Base-by-base conservation (phyloP, 2,329 filamentous ascomycete genomes). In the Alternaria ethzedia region DNA sequence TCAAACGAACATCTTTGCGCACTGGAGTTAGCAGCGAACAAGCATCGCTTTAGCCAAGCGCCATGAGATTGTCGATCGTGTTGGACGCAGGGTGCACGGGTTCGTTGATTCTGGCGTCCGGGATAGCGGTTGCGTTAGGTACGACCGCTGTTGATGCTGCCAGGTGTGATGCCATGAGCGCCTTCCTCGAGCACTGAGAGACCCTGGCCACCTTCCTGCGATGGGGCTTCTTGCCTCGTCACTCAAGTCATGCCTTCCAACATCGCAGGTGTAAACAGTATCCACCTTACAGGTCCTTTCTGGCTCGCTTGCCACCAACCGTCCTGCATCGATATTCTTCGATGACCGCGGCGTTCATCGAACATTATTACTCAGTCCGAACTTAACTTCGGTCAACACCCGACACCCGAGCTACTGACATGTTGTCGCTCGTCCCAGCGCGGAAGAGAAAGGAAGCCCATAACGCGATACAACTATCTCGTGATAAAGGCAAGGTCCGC, bases 401-500 rank as follows among this genome's bases (percentile, higher is more conserved):
- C n/a, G 5, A 30, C 36, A 25, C 23, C 50, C 20, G 23, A 54
- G 25, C 43, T 47, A 44, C 57, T 63, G 68, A 57, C 23, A 79
- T 80, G 75, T 70, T 78, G 65, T 71, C 78, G 54, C 67, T 79
- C 43, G 71, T 75, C 61, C 63, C 67, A 21, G 57, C 65, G 23
- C 72, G 72, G 50, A 80, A 80, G 60, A 70, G 77, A 49, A 80
- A 78, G 59, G 75, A 76, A 43, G 57, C 49, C 41, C 66, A 74
- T 50, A 70, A 69, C 20, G 66, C 62, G 2, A 64, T 56, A 23
- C 46, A 65, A 12, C 56, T 60, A 15, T 72, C 72, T 21, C 64
- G 65, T n/a, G 73, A 76, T 25, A 76, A 76, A 54, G 73, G 63
- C 60, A 80, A 79, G 32, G 69, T 79, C 12, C 77, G 77, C 21